phyloP scores from a whole-genome alignment of 2,329 filamentous ascomycete genomes.

The Aspergillus sp. region DNA sequence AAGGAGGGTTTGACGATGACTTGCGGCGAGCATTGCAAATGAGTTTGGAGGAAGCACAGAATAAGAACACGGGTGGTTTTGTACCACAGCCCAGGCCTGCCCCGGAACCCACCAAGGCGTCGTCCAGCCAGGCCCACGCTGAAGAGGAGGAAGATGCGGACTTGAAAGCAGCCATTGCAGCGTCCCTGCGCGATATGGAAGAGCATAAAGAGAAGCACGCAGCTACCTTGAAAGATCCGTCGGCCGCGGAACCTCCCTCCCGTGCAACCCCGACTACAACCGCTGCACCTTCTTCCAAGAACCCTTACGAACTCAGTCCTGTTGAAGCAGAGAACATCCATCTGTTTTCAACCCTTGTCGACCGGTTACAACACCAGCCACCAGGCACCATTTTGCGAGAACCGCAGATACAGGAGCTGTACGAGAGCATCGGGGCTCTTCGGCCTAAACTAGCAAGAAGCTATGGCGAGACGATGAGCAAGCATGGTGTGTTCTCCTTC shows the following conservation, averaged over 20 bases:
- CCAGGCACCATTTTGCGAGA: constrained; percentile 93
- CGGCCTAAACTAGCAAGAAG: constrained; percentile 89
- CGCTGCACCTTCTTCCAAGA: constrained; percentile 57
- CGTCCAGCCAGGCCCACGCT: constrained; percentile 30
- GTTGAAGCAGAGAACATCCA: constrained; percentile 98
- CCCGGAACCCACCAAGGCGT: constrained; percentile 30
- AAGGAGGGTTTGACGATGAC: constrained; percentile 90
- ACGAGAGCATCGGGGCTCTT: constrained; percentile 90
- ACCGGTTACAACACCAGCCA: constrained; percentile 87
- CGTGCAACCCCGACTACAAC: constrained; percentile 42
- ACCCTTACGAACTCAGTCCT: constrained; percentile 86
- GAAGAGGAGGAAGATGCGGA: constrained; percentile 87
- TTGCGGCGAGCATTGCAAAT: constrained; percentile 88
- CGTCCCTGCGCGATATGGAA: constrained; percentile 93
- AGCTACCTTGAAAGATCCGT: constrained; percentile 71
- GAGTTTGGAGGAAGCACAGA: constrained; percentile 89
- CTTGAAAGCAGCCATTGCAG: constrained; percentile 87
- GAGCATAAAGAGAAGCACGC: constrained; percentile 91
- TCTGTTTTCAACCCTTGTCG: constrained; percentile 85
- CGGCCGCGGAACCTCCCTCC: constrained; percentile 44
- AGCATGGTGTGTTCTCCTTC: constrained; percentile 62
- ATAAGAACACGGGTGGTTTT: constrained; percentile 60
- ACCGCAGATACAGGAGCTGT: constrained; percentile 94
- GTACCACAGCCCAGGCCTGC: constrained; percentile 51
- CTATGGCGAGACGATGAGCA: constrained; percentile 99